Evolutionary conservation across 208 protist species (phyloP).

Genomic region (Wallacemonas rigidus): DNA sequence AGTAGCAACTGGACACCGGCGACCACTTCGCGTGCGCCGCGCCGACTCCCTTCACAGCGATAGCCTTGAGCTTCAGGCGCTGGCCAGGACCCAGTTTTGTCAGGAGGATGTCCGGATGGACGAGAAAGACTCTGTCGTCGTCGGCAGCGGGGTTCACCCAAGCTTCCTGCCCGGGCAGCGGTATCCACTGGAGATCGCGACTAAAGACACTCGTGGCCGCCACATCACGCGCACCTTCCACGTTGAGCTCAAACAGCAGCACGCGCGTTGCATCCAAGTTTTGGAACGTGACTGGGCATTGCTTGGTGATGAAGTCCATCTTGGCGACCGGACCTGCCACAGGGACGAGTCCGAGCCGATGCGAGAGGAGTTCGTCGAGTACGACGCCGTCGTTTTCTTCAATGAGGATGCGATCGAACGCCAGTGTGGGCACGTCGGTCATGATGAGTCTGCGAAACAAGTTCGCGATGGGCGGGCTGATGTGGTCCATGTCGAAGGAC

Average conservation of each 20-base stretch:
- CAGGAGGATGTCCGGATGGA: constrained; percentile 97
- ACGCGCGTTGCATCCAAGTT: constrained; percentile 73
- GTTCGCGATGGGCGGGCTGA: constrained; percentile 95
- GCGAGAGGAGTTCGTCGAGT: constrained; percentile 97
- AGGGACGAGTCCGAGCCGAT: constrained; percentile 97
- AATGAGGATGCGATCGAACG: constrained; percentile 97
- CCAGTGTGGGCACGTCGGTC: constrained; percentile 97
- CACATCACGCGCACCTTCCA: constrained; percentile 62
- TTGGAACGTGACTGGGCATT: constrained; percentile 47
- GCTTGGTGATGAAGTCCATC: constrained; percentile 86
- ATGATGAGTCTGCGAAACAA: constrained; percentile 97
- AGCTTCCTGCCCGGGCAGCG: constrained; percentile 82
- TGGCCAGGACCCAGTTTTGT: constrained; percentile 97
- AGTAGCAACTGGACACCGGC: constrained; percentile 97
- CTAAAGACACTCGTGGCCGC: constrained; percentile 88
- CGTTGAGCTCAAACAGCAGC: constrained; percentile 84
- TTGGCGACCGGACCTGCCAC: constrained; percentile 95
- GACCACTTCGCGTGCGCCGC: constrained; percentile 98
- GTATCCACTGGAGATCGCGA: constrained; percentile 91
- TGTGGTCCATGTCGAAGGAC: constrained; percentile 79
- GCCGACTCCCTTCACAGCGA: constrained; percentile 97
- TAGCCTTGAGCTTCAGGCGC: constrained; percentile 91
- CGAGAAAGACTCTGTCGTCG: constrained; percentile 87
- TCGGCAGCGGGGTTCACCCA: constrained; percentile 23
- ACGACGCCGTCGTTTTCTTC: constrained; percentile 98